Conservation (phyloP, 164 flowering plant genomes). For the Piper betle region DNA sequence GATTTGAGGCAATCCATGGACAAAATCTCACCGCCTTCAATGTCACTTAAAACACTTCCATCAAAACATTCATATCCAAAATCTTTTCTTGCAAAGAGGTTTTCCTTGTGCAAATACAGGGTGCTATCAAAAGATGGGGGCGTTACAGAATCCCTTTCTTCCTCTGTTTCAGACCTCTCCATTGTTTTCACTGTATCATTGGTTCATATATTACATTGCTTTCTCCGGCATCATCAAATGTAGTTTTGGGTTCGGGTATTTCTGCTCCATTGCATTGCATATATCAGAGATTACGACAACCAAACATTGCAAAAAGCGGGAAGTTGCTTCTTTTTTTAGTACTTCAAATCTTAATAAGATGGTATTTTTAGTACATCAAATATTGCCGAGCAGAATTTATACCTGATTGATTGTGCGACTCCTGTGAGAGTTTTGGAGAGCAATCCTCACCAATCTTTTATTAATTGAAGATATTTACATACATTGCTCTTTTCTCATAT, state of each 20-base stretch:
- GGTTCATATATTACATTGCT: conserved; percentile 2
- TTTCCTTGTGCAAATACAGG: conserved; percentile 31
- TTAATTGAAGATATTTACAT: no score
- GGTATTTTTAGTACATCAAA: no score
- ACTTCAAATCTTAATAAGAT: no score
- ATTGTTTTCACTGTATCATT: conserved; percentile 3
- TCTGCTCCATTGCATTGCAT: conserved; percentile 9
- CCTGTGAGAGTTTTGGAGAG: no score
- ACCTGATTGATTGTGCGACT: no score
- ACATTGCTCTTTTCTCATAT: no score
- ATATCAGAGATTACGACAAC: background rate
- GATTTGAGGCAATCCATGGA: conserved; percentile 46
- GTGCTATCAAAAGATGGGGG: conserved; percentile 32
- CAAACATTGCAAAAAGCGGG: background rate
- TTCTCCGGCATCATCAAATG: conserved; percentile 17
- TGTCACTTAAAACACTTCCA: conserved; percentile 53
- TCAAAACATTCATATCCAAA: conserved; percentile 42
- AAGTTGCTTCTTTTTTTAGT: no score
- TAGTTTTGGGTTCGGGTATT: conserved; percentile 11
- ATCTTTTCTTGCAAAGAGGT: conserved; percentile 36
- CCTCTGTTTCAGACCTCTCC: conserved; percentile 31
- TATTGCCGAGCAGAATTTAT: no score
- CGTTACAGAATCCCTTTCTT: conserved; percentile 52
- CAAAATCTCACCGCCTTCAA: conserved; percentile 29
- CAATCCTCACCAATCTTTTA: no score